phyloP scores from a whole-genome alignment of 306 rosid genomes.

The Lathyrus sativus region DNA sequence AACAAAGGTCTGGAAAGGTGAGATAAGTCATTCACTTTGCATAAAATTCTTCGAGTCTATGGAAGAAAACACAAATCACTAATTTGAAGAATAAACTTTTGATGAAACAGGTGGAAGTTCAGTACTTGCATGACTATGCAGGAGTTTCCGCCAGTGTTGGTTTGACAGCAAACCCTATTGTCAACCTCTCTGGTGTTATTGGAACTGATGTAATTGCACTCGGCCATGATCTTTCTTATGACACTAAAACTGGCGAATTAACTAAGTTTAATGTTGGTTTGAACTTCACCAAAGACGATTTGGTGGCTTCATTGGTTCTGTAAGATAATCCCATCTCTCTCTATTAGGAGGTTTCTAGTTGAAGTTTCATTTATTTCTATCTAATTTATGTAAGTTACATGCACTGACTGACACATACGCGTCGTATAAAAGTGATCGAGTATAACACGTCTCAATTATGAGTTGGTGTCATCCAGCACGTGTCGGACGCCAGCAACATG shows the following conservation, averaged over 20 bases:
- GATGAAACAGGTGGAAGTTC: constrained; percentile 72
- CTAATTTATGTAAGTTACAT: constrained; percentile 4
- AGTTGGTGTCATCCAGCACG: neutral
- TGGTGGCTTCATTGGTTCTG: constrained; percentile 74
- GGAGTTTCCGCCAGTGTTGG: constrained; percentile 82
- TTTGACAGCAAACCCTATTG: constrained; percentile 79
- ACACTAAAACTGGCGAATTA: constrained; percentile 65
- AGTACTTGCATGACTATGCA: constrained; percentile 78
- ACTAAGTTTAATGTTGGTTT: constrained; percentile 71
- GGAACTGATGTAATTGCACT: constrained; percentile 69
- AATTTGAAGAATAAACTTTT: constrained; percentile 14
- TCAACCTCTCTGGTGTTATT: constrained; percentile 76
- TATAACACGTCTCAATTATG: neutral
- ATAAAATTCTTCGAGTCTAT: neutral
- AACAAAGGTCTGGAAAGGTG: constrained; percentile 94
- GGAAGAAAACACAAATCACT: neutral
- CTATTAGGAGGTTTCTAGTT: neutral
- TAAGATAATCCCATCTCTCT: constrained; percentile 44
- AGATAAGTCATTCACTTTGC: constrained; percentile 26
- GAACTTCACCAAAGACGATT: constrained; percentile 64
- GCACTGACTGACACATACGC: neutral
- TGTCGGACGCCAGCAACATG: neutral
- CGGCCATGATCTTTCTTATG: constrained; percentile 78
- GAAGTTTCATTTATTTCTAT: constrained; percentile 13
- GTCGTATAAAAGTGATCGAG: neutral